Evolutionary conservation across 2,329 filamentous ascomycete species (phyloP).

Genomic region (Colletotrichum euphorbiae): DNA sequence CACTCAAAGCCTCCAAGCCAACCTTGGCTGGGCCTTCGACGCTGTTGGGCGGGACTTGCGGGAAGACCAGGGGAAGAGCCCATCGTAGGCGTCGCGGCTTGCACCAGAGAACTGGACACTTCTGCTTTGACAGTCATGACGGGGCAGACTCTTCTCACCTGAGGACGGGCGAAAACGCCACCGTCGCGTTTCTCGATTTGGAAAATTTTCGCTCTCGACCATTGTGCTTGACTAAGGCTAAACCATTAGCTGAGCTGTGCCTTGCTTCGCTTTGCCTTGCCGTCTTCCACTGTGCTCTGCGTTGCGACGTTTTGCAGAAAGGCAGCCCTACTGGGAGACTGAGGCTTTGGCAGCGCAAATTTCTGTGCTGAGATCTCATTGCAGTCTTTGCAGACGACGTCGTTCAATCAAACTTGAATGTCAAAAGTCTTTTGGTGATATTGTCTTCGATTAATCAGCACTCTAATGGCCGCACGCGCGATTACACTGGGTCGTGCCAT

Average conservation of each 20-base stretch:
- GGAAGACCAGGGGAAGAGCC: constrained; percentile 6
- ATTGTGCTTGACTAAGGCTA: neutral
- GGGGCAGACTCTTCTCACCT: constrained; percentile 30
- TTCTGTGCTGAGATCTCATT: constrained; percentile 4
- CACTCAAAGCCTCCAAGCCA: constrained; percentile 14
- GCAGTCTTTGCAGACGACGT: neutral
- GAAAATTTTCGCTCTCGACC: neutral
- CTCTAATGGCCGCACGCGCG: constrained; percentile 22
- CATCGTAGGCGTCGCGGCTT: constrained; percentile 7
- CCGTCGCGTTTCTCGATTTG: constrained; percentile 17
- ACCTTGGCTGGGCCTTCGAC: neutral
- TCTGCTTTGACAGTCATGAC: constrained; percentile 37
- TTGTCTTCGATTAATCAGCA: constrained; percentile 32
- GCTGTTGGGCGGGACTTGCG: constrained; percentile 3
- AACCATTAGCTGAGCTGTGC: constrained; percentile 11
- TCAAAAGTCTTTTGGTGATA: neutral
- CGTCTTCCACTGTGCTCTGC: neutral
- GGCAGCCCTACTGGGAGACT: constrained; percentile 23
- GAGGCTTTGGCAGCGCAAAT: neutral
- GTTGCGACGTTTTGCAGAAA: constrained; percentile 7
- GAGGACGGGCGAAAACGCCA: constrained; percentile 25
- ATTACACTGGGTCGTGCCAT: constrained; percentile 28
- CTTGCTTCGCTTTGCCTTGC: constrained; percentile 11
- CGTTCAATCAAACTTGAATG: neutral
- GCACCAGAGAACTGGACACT: neutral